Percentiles rank a stretch among this genome's conserved stretches.
Conservation (phyloP, 2,329 filamentous ascomycete genomes). For the Penicillium sclerotiorum region DNA sequence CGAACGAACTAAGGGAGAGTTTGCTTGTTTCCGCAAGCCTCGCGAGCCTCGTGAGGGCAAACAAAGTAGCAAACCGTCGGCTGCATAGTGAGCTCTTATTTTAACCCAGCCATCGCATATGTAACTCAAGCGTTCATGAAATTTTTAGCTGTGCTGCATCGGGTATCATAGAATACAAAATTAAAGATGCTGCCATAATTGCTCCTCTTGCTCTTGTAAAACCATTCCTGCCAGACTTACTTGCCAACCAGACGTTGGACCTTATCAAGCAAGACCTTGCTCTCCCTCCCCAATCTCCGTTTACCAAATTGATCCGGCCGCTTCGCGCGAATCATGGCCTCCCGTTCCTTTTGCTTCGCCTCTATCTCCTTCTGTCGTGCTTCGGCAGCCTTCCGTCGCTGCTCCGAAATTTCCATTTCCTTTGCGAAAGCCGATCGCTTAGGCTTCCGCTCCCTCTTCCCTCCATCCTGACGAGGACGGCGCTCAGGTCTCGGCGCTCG, state of each 20-base stretch:
- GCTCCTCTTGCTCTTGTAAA: neutral
- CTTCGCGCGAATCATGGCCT: slow-evolving; percentile 64
- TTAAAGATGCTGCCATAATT: slow-evolving; percentile 13
- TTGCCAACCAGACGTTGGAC: slow-evolving; percentile 70
- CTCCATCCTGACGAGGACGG: slow-evolving; percentile 21
- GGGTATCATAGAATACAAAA: slow-evolving; percentile 3
- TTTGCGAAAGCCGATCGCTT: slow-evolving; percentile 62
- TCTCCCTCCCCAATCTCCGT: slow-evolving; percentile 80
- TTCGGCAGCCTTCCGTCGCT: slow-evolving; percentile 60
- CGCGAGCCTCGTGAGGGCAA: too few species aligned
- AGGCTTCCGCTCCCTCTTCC: slow-evolving; percentile 37
- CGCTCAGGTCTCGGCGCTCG: slow-evolving; percentile 21
- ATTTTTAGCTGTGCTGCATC: slow-evolving; percentile 3
- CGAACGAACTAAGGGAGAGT: slow-evolving; percentile 81
- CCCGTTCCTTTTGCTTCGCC: slow-evolving; percentile 72
- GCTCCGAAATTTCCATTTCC: slow-evolving; percentile 68
- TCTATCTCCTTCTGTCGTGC: slow-evolving; percentile 66
- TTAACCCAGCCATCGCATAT: too few species aligned
- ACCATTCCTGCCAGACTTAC: slow-evolving; percentile 13
- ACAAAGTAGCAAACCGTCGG: too few species aligned
- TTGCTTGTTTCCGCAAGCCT: slow-evolving; percentile 77
- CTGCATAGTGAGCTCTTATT: too few species aligned
- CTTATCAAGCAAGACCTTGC: slow-evolving; percentile 73
- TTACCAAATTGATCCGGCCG: slow-evolving; percentile 68
- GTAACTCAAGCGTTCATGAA: slow-evolving; percentile 14